phyloP scores from a whole-genome alignment of 2,329 filamentous ascomycete genomes.

The Penicillium sp. region DNA sequence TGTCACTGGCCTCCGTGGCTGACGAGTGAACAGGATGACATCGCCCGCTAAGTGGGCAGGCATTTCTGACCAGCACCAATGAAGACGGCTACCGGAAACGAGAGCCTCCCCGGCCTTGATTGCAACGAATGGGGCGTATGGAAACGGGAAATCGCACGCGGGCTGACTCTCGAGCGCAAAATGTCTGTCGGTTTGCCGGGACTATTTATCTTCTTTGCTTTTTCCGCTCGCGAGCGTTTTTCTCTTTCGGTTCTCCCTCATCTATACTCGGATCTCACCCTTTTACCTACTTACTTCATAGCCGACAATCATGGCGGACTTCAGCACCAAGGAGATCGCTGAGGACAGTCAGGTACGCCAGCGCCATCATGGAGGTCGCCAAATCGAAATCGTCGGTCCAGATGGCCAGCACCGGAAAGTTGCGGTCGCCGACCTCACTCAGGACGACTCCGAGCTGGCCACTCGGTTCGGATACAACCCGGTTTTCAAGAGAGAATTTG shows the following conservation, averaged over 20 bases:
- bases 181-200: conserved; percentile 6
- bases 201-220: conserved; percentile 4
- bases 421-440: conserved; percentile 7
- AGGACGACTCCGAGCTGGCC: conserved; percentile 15
- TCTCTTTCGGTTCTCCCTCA: neutral
- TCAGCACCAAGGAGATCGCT: neutral
- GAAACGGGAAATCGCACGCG: neutral
- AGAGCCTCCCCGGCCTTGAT: neutral
- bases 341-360: conserved; percentile 5
- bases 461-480: conserved; percentile 16
- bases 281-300: neutral
- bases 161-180: neutral
- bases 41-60: neutral
- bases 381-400: conserved; percentile 13
- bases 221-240: neutral
- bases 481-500: conserved; percentile 63
- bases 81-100: neutral
- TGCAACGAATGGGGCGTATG: neutral
- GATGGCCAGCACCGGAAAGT: conserved; percentile 13
- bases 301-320: conserved; percentile 5
- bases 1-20: neutral
- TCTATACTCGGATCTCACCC: neutral
- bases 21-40: conserved; percentile 1
- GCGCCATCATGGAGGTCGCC: conserved; percentile 9
- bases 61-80: neutral